Evolutionary conservation across 129 eudicot genomes (phyloP).

Genomic region (Calendula officinalis): DNA sequence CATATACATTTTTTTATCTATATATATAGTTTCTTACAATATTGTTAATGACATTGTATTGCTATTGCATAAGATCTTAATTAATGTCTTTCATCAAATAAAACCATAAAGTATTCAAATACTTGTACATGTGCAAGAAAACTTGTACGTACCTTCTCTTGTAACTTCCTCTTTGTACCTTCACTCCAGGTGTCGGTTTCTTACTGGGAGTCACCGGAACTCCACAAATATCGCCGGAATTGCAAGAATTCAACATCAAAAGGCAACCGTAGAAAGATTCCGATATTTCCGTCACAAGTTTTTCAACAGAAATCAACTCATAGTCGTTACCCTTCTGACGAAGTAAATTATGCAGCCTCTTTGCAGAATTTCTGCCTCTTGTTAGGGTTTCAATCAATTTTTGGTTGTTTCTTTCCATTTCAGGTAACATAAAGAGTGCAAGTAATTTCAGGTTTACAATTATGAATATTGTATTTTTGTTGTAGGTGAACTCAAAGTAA

Average conservation of each 20-base stretch:
- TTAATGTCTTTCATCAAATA: background rate
- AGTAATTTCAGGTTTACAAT: background rate
- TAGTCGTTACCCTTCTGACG: constrained; percentile 11
- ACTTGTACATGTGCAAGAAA: background rate
- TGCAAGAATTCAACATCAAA: constrained; percentile 22
- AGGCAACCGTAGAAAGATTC: constrained; percentile 37
- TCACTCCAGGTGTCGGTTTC: background rate
- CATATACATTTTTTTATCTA: too few species aligned
- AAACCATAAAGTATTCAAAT: background rate
- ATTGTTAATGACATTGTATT: background rate
- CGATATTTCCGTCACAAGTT: constrained; percentile 30
- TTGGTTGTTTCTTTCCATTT: constrained; percentile 27
- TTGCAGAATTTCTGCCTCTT: constrained; percentile 34
- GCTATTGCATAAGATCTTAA: background rate
- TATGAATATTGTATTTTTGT: too few species aligned
- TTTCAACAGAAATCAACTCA: constrained; percentile 24
- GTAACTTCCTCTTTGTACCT: constrained; percentile 50
- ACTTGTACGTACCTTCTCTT: constrained; percentile 35
- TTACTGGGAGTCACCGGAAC: constrained; percentile 13
- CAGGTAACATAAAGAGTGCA: background rate
- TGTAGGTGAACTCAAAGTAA: background rate
- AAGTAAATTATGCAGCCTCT: constrained; percentile 29
- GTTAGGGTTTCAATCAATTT: constrained; percentile 21
- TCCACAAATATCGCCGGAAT: constrained; percentile 18
- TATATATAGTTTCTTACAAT: background rate